Base-by-base conservation (phyloP, 257 asterid species). In the Striga asiatica region DNA sequence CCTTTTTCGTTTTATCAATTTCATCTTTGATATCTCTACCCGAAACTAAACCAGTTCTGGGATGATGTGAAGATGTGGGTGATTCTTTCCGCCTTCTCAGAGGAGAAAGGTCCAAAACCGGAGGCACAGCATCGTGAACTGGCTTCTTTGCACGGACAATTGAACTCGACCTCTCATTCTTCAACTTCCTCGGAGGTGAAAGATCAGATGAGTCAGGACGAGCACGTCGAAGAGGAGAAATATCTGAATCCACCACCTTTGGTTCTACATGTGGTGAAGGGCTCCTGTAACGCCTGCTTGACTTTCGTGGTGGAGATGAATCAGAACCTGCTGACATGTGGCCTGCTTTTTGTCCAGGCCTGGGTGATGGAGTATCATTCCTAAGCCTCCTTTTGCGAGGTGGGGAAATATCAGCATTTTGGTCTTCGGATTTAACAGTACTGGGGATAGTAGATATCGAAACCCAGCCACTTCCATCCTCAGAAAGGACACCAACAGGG, bases 401-500 rank as follows among this genome's bases (percentile, higher is more conserved):
- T 34, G 81, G 92, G 27, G 82, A 85, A 29, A 77, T 51, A 62
- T 77, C 79, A 50, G 61, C 27, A 46, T 53, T 51, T 29, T 32
- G 62, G 45, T 39, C 55, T 52, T 60, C 71, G 6, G 74, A 49
- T 39, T 41, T 58, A 22, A 42, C 8, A 2, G 11, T 27, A 38
- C 59, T 65, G 16, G 80, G 54, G 35, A 38, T 34, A 23, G 56
- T 66, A 29, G 88, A 68, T 5, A 87, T 61, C 13, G 94, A 61
- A 28, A 86, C 66, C 98, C 96, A 91, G 51, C 98, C 98, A 77
- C 96, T 87, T 67, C 96, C 97, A 75, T 89, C 95, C 72, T 89
- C 97, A 20, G 93, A 41, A 14, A 41, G 14, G 9, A 41, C 22
- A 41, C 48, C 48, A 1, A 3, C 17, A 41, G 21, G 48, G 10